A percentile compares a stretch with the other conserved stretches of the same genome.
phyloP scores from a whole-genome alignment of 2,329 filamentous ascomycete genomes.

The Nakataea oryzae region DNA sequence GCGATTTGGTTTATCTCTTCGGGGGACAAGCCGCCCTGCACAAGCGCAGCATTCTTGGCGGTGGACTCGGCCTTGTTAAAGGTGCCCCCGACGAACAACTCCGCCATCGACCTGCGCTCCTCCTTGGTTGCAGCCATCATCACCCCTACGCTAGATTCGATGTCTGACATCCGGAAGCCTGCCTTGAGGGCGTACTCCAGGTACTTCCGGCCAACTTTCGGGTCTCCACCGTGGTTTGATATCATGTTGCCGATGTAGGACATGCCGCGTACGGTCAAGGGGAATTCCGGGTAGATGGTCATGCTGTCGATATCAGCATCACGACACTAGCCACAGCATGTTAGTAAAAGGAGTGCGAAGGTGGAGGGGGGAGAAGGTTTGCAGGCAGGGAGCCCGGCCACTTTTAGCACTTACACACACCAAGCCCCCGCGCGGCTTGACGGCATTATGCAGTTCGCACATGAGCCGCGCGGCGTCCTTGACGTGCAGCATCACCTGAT shows the following conservation, averaged over 20 bases:
- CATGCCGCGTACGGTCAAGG: background rate
- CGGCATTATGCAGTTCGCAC: conserved; percentile 41
- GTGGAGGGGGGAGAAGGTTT: too few relatives aligned
- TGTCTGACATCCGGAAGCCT: background rate
- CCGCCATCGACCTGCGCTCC: background rate
- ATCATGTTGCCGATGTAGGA: background rate
- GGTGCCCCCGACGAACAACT: background rate
- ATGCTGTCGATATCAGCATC: conserved; percentile 10
- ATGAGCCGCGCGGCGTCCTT: conserved; percentile 36
- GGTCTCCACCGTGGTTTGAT: background rate
- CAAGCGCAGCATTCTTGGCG: background rate
- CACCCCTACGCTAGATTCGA: background rate
- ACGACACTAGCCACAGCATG: conserved; percentile 6
- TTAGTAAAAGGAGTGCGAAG: background rate
- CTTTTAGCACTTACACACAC: conserved; percentile 16
- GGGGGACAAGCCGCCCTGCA: too few relatives aligned
- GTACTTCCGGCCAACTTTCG: background rate
- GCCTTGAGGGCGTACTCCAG: conserved; percentile 2
- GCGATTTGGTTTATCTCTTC: background rate
- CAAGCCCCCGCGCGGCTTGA: conserved; percentile 39
- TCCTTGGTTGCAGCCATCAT: background rate
- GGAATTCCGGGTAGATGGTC: background rate
- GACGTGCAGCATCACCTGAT: conserved; percentile 49
- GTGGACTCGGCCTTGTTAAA: background rate
- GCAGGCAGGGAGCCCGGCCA: too few relatives aligned